Evolutionary conservation across 176 grass and related monocot genomes (phyloP), one percentile per base, ranked within the genome.

Genomic region (Guadua angustifolia): DNA sequence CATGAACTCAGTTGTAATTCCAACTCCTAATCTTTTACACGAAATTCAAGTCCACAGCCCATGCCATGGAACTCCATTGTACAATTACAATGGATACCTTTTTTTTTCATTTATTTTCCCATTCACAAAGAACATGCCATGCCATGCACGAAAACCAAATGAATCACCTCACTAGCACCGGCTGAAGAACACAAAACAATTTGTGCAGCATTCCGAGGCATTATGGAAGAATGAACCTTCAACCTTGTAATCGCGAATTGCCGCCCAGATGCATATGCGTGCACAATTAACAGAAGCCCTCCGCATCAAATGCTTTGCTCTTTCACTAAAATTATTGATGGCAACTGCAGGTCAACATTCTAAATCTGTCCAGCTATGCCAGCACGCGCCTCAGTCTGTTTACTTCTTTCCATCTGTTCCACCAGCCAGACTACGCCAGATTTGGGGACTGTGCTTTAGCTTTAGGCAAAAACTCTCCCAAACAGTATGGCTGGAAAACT

Each of bases 321-420:
- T 56, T 70, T 9, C 79, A 72, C 44, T 66, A 69, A 43, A 86
- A 60, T 71, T 24, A 71, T 45, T 55, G 77, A 75, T 55, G 0
- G 2, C 5, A 75, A n/a, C 53, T 44, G 61, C 55, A 55, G 47
- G 17, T 47, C 5, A 73, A 35, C 64, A 19, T 77, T 76, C 87
- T 96, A 96, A 70, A 96, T 89, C 43, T 88, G 76, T 42, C 86
- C 52, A 40, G 84, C 43, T 69, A 87, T 33, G 76, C 46, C 42
- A 22, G 83, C 78, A 25, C 86, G 74, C n/a, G 58, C 85, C 38
- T 98, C 89, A 5, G 91, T 89, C 13, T 83, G 89, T 79, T 95
- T 88, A 81, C 93, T 90, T 90, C 86, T 95, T 86, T 92, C 93
- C 85, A 95, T 95, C 64, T 86, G 80, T 56, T 92, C 89, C 73